Evolutionary conservation across 2,329 filamentous ascomycete genomes (phyloP), one percentile per base, ranked within the genome.

Genomic region (Rhynchosporium secalis): DNA sequence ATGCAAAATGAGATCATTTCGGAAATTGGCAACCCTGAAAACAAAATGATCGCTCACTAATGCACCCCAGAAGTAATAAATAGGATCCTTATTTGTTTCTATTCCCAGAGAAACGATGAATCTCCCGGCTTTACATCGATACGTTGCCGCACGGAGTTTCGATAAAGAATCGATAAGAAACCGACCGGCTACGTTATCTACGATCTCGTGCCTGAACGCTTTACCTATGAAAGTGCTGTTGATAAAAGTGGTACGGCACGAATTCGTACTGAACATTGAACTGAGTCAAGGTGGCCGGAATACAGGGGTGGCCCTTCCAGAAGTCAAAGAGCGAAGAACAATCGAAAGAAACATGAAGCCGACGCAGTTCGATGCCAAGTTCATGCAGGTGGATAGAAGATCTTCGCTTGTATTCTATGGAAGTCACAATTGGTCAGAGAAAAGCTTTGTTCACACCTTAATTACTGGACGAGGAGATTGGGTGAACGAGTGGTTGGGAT

Each of bases 391-490:
- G 54, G 54, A 56, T 56, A 56, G 40, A 43, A 43, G 38, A n/a
- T 43, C 38, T 56, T 38, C 52, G 31, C 41, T 56, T 12, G 38
- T 45, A 56, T 31, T 45, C 10, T 45, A 15, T 10, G 33, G 54
- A 28, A 26, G 26, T 15, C 8, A 2, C 45, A 15, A 56, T 56
- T 56, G 54, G 54, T 56, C 41, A 20, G 13, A 15, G 7, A 13
- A 56, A 46, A 56, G 54, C 54, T 56, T 56, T 46, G 54, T 56
- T 28, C 54, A 56, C 54, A 56, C 54, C 54, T 56, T 56, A 56
- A 56, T 46, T 46, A 40, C 9, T 28, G 7, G 10, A 15, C 13
- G 13, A 43, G 40, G 40, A 31, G 12, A 43, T 46, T 31, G 40
- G 28, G n/a, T 29, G 33, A 41, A 54, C 51, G 33, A 10, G 33